These are phyloP conservation scores for Cyathus striatus DNA, from an alignment of 768 basidiomycete genomes.

Conservation along the genomic window DNA sequence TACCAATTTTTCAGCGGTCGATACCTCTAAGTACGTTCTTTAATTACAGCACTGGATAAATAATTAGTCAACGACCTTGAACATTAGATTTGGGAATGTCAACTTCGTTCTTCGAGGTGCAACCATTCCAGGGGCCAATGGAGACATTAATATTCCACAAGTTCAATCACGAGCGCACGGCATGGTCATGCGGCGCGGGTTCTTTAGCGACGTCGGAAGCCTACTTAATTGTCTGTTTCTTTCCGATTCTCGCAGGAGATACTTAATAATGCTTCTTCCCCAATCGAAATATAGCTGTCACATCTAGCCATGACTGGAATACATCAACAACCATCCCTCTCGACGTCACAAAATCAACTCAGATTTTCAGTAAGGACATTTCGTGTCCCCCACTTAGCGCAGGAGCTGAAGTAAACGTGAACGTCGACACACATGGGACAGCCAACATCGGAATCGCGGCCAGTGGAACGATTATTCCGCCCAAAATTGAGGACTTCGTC, in stretches of 20 bases:
- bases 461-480: not conserved
- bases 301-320: constrained; percentile 22
- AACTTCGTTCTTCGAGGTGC: constrained; percentile 27
- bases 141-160: too few species aligned
- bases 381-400: constrained; percentile 15
- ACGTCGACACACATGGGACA: constrained; percentile 1
- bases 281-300: constrained; percentile 6
- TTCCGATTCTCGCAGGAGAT: too few species aligned
- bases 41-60: too few species aligned
- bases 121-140: constrained; percentile 22
- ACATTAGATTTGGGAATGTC: too few species aligned
- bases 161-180: too few species aligned
- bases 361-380: constrained; percentile 18
- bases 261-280: not conserved
- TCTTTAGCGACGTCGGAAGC: constrained; percentile 19
- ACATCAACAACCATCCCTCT: constrained; percentile 28
- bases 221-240: constrained; percentile 19
- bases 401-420: not conserved
- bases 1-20: constrained; percentile 28
- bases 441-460: not conserved
- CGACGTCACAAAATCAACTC: constrained; percentile 10
- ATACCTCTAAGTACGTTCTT: constrained; percentile 15
- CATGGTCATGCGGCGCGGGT: constrained; percentile 16
- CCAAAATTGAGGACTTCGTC: not conserved
- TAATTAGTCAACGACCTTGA: too few species aligned